Evolutionary conservation across 148 eudicot species (phyloP), one percentile per base, ranked within the genome.

Genomic region (Silene latifolia): DNA sequence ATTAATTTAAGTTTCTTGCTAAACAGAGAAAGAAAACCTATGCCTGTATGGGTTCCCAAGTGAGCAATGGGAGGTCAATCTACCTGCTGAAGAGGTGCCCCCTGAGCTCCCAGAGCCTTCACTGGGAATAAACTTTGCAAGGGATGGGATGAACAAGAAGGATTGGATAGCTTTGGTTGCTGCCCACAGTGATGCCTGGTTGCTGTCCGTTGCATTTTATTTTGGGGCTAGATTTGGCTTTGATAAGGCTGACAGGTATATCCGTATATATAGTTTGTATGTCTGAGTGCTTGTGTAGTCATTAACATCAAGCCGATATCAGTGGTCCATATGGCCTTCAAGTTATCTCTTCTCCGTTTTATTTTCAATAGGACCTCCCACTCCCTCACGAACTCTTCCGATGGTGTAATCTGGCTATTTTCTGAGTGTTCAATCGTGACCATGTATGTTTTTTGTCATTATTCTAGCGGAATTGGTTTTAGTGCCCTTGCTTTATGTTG

Each of bases 61-160:
- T 80, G 96, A 90, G 88, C 87, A 85, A 17, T 92, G 96, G 98
- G 98, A 92, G 86, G 98, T 92, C 74, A 90, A 86, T 82, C 80
- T 90, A 75, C 96, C 98, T 74, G 93, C 98, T 77, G 93, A 90
- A 77, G 95, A 90, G 81, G 98, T 90, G 54, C 98, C 96, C n/a
- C 95, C 96, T 47, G 98, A 90, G 79, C 90, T 92, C 57, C 97
- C 97, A 3, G 97, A 90, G 79, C 97, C 97, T 79, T 93, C 93
- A 67, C 65, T 92, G 84, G 97, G 97, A 68, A 92, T 92, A 68
- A 92, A 92, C 81, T 90, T 92, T 86, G 95, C 95, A 27, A 86
- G 95, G 76, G 93, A 90, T 79, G 96, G 98, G 63, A 92, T 92
- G 98, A 89, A 87, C 74, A 90, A 88, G 66, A 88, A 87, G 77